phyloP scores from a whole-genome alignment of 208 protist genomes.

The Polymyxa betae region DNA sequence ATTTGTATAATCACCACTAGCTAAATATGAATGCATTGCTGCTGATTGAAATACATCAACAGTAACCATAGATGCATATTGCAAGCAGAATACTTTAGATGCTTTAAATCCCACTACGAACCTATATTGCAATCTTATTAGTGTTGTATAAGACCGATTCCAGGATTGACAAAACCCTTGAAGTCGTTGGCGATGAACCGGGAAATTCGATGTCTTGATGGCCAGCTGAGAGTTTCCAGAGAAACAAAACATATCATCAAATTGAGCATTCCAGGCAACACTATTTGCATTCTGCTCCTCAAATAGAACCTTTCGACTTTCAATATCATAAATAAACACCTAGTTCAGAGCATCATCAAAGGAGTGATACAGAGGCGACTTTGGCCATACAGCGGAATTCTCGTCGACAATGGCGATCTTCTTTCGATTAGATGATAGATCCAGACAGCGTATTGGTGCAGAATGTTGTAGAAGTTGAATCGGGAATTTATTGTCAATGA shows the following conservation, averaged over 20 bases:
- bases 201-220: constrained; percentile 88
- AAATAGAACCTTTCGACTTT: constrained; percentile 84
- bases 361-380: too few relatives aligned
- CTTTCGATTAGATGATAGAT: constrained; percentile 77
- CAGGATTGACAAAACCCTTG: constrained; percentile 73
- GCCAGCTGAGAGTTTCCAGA: constrained; percentile 80
- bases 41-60: constrained; percentile 88
- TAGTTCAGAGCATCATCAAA: not conserved
- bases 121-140: not conserved
- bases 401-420: constrained; percentile 91
- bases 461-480: constrained; percentile 83
- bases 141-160: not conserved
- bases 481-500: constrained; percentile 93
- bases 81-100: constrained; percentile 88
- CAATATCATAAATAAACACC: constrained; percentile 67
- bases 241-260: constrained; percentile 92
- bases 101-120: constrained; percentile 92
- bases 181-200: constrained; percentile 86
- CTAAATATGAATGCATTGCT: constrained; percentile 6
- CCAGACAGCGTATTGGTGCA: constrained; percentile 80
- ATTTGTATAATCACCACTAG: not conserved
- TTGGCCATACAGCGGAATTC: constrained; percentile 82
- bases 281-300: constrained; percentile 81
- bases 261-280: constrained; percentile 89
- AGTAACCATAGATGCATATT: constrained; percentile 79